Evolutionary conservation across 1,284 basidiomycete species (phyloP).

Genomic region (Fistulina hepatica): DNA sequence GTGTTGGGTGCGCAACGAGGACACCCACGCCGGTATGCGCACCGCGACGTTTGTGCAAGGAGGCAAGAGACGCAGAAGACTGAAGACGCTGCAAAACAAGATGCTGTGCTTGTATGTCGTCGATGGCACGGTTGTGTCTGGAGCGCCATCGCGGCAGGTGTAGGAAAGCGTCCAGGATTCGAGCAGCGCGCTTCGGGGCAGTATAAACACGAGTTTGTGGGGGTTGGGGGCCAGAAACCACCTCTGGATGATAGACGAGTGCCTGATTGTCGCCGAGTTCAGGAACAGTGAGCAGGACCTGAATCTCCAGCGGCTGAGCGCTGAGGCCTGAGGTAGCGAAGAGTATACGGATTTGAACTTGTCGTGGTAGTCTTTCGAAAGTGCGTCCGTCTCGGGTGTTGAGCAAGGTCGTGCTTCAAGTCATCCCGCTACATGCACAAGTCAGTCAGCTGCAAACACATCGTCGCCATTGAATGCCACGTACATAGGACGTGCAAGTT

Average conservation of each 20-base stretch:
- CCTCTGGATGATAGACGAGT: slow-evolving; percentile 50
- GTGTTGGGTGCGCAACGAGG: too few relatives aligned
- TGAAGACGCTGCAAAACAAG: slow-evolving; percentile 65
- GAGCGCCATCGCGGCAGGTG: slow-evolving; percentile 22
- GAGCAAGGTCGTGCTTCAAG: too few relatives aligned
- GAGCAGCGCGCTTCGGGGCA: slow-evolving; percentile 51
- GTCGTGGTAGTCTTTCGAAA: slow-evolving; percentile 47
- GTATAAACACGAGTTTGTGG: slow-evolving; percentile 56
- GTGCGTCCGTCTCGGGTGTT: slow-evolving; percentile 51
- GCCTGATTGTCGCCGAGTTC: slow-evolving; percentile 58
- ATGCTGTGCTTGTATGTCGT: slow-evolving; percentile 78
- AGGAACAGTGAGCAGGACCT: slow-evolving; percentile 59
- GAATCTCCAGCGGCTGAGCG: slow-evolving; percentile 51
- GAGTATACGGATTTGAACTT: slow-evolving; percentile 49
- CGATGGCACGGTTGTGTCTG: slow-evolving; percentile 42
- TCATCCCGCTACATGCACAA: too few relatives aligned
- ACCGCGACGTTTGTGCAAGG: slow-evolving; percentile 46
- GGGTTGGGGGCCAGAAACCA: too few relatives aligned
- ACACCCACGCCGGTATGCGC: slow-evolving; percentile 40
- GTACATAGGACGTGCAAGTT: too few relatives aligned
- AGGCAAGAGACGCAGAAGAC: slow-evolving; percentile 58
- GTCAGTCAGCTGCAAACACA: too few relatives aligned
- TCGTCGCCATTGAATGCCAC: too few relatives aligned
- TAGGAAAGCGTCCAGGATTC: slow-evolving; percentile 61
- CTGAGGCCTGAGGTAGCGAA: too few relatives aligned